A percentile compares a stretch with the other conserved stretches of the same genome.
These are phyloP conservation scores for Scutellaria minor DNA, from an alignment of 257 asterid genomes.

Conservation along the genomic window DNA sequence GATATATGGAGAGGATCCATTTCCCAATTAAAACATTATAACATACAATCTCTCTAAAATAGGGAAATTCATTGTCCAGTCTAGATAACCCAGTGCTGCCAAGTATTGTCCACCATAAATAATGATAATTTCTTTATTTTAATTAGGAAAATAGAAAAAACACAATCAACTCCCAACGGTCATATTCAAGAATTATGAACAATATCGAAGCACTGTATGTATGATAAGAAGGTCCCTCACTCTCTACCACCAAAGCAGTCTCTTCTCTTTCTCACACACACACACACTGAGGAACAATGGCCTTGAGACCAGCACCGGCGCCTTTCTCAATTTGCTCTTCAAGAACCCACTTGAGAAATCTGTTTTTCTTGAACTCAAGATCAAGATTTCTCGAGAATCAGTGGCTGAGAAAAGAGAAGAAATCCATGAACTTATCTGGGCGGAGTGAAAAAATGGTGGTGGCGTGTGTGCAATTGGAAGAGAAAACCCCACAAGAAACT, in stretches of 20 bases:
- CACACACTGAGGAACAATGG: conserved; percentile 48
- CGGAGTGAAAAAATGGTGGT: conserved; percentile 39
- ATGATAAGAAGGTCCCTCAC: too few species aligned
- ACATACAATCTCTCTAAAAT: too few species aligned
- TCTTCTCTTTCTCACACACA: neutral
- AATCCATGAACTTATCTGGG: conserved; percentile 30
- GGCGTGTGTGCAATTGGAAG: conserved; percentile 72
- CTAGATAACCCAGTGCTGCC: too few species aligned
- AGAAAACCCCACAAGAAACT: conserved; percentile 50
- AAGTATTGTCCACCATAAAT: neutral
- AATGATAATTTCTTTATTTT: too few species aligned
- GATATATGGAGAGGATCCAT: too few species aligned
- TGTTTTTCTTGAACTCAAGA: conserved; percentile 47
- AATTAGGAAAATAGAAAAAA: too few species aligned
- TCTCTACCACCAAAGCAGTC: neutral
- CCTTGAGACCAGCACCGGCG: conserved; percentile 49
- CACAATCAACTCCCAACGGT: conserved; percentile 8
- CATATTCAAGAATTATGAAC: conserved; percentile 11
- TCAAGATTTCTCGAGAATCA: conserved; percentile 40
- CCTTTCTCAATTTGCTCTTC: conserved; percentile 48
- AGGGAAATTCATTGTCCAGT: too few species aligned
- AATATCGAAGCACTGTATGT: neutral
- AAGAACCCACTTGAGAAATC: conserved; percentile 43
- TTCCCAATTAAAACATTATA: too few species aligned
- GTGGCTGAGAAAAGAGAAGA: conserved; percentile 35